These are phyloP conservation scores for Xylariaceae sp. DNA, from an alignment of 2,329 filamentous ascomycete species.

Conservation along the genomic window DNA sequence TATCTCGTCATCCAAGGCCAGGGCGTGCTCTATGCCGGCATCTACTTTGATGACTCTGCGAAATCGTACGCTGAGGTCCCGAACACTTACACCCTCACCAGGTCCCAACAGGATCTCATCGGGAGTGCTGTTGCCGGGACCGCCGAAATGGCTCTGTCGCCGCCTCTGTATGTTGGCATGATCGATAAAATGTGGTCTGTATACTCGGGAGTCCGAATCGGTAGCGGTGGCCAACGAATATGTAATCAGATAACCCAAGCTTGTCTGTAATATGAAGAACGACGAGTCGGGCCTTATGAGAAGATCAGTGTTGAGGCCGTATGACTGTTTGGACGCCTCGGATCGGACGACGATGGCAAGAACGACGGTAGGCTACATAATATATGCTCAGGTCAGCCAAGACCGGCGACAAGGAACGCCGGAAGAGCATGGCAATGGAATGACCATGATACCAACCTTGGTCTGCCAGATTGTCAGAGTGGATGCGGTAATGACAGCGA, in stretches of 20 bases:
- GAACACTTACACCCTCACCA: constrained; percentile 75
- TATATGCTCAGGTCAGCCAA: constrained; percentile 22
- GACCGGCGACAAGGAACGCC: background rate
- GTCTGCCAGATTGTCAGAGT: constrained; percentile 96
- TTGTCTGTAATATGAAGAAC: constrained; percentile 86
- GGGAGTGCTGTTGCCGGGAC: constrained; percentile 48
- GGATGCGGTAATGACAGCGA: constrained; percentile 79
- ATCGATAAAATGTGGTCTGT: constrained; percentile 73
- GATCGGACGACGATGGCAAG: constrained; percentile 83
- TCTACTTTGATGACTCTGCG: constrained; percentile 98
- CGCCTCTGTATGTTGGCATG: constrained; percentile 58
- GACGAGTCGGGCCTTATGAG: constrained; percentile 86
- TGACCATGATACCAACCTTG: constrained; percentile 53
- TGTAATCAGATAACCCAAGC: constrained; percentile 81
- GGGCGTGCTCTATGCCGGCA: constrained; percentile 80
- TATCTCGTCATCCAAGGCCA: constrained; percentile 88
- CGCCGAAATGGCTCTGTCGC: constrained; percentile 56
- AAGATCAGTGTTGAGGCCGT: constrained; percentile 79
- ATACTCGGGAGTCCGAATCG: constrained; percentile 76
- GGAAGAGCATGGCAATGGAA: constrained; percentile 14
- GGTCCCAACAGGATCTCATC: constrained; percentile 66
- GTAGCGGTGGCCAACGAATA: constrained; percentile 85
- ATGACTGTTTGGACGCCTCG: constrained; percentile 68
- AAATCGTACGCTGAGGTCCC: constrained; percentile 85
- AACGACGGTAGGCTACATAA: constrained; percentile 71